A percentile compares a stretch with the other conserved stretches of the same genome.
phyloP scores from a whole-genome alignment of 2,329 filamentous ascomycete genomes.

The Zymoseptoria ardabiliae region DNA sequence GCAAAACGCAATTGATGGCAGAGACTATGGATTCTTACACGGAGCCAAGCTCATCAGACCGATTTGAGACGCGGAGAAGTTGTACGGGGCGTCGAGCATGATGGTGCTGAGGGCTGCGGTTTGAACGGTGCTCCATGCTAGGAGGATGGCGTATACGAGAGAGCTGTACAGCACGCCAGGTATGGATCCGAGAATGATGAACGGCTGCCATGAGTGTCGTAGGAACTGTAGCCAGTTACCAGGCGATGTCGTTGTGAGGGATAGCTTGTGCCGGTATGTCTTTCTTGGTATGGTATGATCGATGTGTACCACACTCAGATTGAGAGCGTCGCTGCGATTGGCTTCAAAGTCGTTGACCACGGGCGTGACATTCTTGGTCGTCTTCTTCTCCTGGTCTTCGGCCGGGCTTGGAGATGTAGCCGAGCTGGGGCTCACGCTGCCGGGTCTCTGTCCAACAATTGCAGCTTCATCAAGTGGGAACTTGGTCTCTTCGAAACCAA shows the following conservation, averaged over 20 bases:
- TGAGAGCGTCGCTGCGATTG: conserved; percentile 6
- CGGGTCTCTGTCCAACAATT: conserved; percentile 4
- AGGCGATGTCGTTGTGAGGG: conserved; percentile 28
- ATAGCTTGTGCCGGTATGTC: conserved; percentile 38
- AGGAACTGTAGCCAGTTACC: conserved; percentile 26
- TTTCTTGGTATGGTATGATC: conserved; percentile 33
- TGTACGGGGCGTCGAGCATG: conserved; percentile 32
- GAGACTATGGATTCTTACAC: conserved; percentile 23
- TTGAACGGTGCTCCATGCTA: conserved; percentile 35
- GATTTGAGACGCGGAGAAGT: conserved; percentile 43
- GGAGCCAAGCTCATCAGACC: conserved; percentile 47
- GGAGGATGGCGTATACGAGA: conserved; percentile 32
- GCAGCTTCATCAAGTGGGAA: conserved; percentile 14
- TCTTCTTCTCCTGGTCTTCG: conserved; percentile 9
- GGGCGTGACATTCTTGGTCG: neutral
- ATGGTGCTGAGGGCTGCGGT: conserved; percentile 31
- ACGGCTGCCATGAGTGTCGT: conserved; percentile 32
- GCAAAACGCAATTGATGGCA: neutral
- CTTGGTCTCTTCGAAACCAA: conserved; percentile 39
- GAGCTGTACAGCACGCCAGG: conserved; percentile 35
- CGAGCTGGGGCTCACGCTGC: neutral
- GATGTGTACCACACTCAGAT: conserved; percentile 19
- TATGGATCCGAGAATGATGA: conserved; percentile 32
- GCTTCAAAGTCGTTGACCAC: conserved; percentile 4
- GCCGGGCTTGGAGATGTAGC: neutral